Evolutionary conservation across 371 early-diverging fungal species (phyloP), one percentile per base, ranked within the genome.

Genomic region (Circinella umbellata): DNA sequence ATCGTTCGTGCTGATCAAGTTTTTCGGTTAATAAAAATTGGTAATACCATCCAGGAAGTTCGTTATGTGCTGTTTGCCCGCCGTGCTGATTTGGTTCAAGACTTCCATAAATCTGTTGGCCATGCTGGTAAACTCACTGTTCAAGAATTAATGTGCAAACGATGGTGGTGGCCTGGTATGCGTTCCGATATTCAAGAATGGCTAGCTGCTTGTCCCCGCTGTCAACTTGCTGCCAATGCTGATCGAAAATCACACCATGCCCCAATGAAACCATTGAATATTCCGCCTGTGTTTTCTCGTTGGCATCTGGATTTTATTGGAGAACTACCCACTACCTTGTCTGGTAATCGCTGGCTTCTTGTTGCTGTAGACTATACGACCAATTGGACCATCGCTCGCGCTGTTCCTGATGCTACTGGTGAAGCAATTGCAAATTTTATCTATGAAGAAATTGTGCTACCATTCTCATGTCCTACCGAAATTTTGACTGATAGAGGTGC

Each of bases 311-410:
- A 74, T 64, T 74, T 74, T 51, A 63, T 76, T 54, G 73, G 73
- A 0, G 73, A 76, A 62, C 48, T 76, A 1, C 73, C 73, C 6
- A 47, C 35, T 15, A 61, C 66, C 1, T 4, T 3, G 1, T 7
- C 48, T 8, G 68, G 70, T 6, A 73, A 77, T 34, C 36, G 63
- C 1, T 73, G 71, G 73, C 36, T 73, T 0, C 47, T 77, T 6
- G 67, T 73, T 20, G 83, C 80, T 3, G 77, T 84, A 3, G 86
- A 84, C 66, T 69, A 78, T 63, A 61, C 75, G 1, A 82, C 81
- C 0, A 80, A 73, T 57, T 84, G 83, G 81, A 69, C 72, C 0
- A 65, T 75, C 20, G 78, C 79, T 1, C 53, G 67, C 8, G 80
- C 83, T 0, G 65, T 81, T 7, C 79, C 78, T 49, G 72, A 63